Evolutionary conservation across 805 yeast species (phyloP), one percentile per base, ranked within the genome.

Genomic region (Candida tammaniensis): DNA sequence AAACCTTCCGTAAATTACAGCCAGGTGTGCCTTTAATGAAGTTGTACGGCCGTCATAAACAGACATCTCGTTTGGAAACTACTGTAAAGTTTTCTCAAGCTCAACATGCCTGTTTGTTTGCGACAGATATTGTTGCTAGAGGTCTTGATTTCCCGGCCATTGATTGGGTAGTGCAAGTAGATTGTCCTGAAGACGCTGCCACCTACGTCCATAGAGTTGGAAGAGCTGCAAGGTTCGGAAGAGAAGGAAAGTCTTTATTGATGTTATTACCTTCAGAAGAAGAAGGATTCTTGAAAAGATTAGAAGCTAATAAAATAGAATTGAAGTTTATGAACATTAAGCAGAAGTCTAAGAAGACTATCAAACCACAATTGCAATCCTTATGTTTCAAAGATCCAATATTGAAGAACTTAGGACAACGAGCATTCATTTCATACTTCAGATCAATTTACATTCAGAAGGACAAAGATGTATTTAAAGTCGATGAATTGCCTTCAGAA

Each of bases 191-290:
- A 54, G 95, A 86, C 57, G 73, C 78, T 2, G 86, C 88, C 19
- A 88, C 96, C 0, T 87, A 88, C 57, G 85, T 87, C 34, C 96
- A 87, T 49, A 70, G 96, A 51, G 96, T 85, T 7, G 96, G 96
- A 2, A 76, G 96, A 55, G 78, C 83, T 36, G 96, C 96, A 2
- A 70, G 96, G 40, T 86, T 84, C 48, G 96, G 95, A 20, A 78
- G 87, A 48, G 69, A 68, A 25, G 97, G 97, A 7, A 80, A 82
- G 54, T 84, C 95, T 0, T 61, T 93, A 37, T 62, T 93, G 46
- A 78, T 93, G 81, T 61, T 93, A 26, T 72, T 91, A 6, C 95
- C 96, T 2, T 66, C 76, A 26, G 98, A 93, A 59, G 87, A 83
- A 49, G 82, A 77, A 43, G 84, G 78, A 1, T 83, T 91, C 69